Evolutionary conservation across 106 monocot species (phyloP).

Genomic region (Dendrobium catenatum): DNA sequence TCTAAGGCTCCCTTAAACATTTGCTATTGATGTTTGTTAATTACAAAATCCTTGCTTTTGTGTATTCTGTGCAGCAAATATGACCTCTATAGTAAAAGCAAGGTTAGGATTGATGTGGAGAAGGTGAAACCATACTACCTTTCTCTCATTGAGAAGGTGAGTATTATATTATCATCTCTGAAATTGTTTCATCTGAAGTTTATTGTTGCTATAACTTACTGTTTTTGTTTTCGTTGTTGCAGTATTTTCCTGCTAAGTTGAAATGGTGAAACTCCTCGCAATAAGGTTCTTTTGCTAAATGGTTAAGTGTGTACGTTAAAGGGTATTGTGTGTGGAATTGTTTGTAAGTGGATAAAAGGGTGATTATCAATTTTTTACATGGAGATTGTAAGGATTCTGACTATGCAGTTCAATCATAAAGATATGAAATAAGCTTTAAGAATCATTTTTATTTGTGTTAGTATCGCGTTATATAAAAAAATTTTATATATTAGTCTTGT

Average conservation of each 20-base stretch:
- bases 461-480: too few relatives aligned
- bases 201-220: not conserved
- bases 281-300: not conserved
- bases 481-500: too few relatives aligned
- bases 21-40: not conserved
- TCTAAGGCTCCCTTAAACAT: too few relatives aligned
- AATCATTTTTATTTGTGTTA: not conserved
- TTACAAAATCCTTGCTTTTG: not conserved
- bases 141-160: conserved; percentile 86
- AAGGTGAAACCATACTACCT: conserved; percentile 91
- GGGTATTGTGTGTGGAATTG: not conserved
- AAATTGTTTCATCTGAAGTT: not conserved
- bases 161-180: not conserved
- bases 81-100: conserved; percentile 95
- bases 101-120: conserved; percentile 75
- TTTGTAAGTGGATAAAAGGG: not conserved
- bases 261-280: not conserved
- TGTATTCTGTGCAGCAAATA: conserved; percentile 59
- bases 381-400: not conserved
- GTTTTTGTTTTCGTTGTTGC: not conserved
- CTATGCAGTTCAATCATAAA: not conserved
- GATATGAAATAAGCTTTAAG: not conserved
- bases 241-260: conserved; percentile 11
- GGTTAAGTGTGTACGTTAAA: not conserved
- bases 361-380: too few relatives aligned